Percentiles rank a stretch among this genome's conserved stretches.
These are phyloP conservation scores for Candida silvicultrix DNA, from an alignment of 805 yeast species.

Conservation along the genomic window DNA sequence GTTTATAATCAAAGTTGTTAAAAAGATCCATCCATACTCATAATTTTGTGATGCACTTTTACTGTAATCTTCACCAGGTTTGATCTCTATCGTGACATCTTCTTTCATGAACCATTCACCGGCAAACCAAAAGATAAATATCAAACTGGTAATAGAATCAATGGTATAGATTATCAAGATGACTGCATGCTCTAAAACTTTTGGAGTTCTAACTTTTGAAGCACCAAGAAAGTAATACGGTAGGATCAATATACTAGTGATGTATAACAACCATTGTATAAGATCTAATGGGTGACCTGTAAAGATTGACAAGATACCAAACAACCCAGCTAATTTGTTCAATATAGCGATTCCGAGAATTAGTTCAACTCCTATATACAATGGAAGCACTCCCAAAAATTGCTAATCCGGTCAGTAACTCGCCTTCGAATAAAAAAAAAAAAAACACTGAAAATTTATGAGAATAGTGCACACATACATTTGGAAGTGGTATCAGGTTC, in stretches of 20 bases:
- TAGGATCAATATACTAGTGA: slow-evolving; percentile 54
- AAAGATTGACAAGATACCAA: slow-evolving; percentile 78
- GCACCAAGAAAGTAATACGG: slow-evolving; percentile 62
- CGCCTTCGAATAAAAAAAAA: too few relatives aligned
- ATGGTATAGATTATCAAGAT: slow-evolving; percentile 55
- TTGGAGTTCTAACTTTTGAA: slow-evolving; percentile 42
- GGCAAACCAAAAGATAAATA: slow-evolving; percentile 71
- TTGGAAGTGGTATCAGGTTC: slow-evolving; percentile 6
- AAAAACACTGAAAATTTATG: too few relatives aligned
- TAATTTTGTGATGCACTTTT: slow-evolving; percentile 53
- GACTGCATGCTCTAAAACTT: slow-evolving; percentile 54
- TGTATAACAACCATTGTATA: slow-evolving; percentile 77
- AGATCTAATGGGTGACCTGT: slow-evolving; percentile 85
- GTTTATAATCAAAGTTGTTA: slow-evolving; percentile 42
- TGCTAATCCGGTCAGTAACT: slow-evolving; percentile 2
- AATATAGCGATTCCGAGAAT: slow-evolving; percentile 69
- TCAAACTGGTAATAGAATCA: slow-evolving; percentile 61
- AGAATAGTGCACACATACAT: slow-evolving; percentile 3
- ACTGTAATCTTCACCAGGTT: slow-evolving; percentile 22
- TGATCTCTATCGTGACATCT: slow-evolving; percentile 18
- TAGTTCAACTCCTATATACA: slow-evolving; percentile 83
- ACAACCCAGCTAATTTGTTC: slow-evolving; percentile 85
- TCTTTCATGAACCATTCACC: slow-evolving; percentile 68
- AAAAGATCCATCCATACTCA: slow-evolving; percentile 52
- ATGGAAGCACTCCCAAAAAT: slow-evolving; percentile 68